Conservation (phyloP, 345 rosid genomes). For the Sonneratia alba region DNA sequence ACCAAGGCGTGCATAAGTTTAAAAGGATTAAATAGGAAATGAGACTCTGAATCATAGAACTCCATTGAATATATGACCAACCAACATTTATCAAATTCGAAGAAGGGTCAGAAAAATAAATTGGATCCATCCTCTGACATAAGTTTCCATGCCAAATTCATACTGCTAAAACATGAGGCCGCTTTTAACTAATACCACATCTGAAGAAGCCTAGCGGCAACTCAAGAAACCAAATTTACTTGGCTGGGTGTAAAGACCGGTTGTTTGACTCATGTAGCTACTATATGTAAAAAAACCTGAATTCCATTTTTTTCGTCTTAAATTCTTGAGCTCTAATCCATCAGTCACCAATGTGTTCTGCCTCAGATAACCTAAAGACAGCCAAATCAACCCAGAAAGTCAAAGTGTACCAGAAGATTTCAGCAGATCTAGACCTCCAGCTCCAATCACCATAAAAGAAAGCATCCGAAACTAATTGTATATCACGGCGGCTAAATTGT, state of each 20-base stretch:
- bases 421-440: constrained; percentile 9
- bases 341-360: background rate
- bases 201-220: background rate
- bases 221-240: background rate
- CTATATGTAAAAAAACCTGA: background rate
- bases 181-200: background rate
- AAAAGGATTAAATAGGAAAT: no score
- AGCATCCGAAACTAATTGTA: background rate
- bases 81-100: no score
- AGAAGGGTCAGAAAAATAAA: no score
- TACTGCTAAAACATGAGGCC: background rate
- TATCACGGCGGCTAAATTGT: background rate
- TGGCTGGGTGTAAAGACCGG: background rate
- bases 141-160: background rate
- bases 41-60: no score
- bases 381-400: background rate
- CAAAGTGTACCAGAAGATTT: background rate
- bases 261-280: background rate
- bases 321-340: background rate
- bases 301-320: background rate
- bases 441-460: background rate
- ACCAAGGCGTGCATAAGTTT: background rate
- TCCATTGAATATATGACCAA: no score
- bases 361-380: background rate
- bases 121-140: no score